Evolutionary conservation across 257 asterid species (phyloP).

Genomic region (Solanum paucissectum): DNA sequence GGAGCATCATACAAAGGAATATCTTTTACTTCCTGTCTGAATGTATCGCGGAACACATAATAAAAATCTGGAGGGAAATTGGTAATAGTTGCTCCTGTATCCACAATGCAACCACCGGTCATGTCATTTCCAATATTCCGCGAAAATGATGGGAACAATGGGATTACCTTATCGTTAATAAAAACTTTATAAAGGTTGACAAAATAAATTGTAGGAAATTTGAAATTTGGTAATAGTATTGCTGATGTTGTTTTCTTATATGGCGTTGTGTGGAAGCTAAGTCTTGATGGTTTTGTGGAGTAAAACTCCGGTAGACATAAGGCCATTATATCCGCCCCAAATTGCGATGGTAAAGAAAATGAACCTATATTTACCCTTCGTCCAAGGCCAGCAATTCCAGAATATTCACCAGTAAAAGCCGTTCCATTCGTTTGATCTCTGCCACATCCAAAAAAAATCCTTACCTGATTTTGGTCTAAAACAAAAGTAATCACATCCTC

Average conservation of each 20-base stretch:
- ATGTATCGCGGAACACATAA: background rate
- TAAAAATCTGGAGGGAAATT: background rate
- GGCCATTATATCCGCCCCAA: background rate
- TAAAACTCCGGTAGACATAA: background rate
- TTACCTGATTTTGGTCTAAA: background rate
- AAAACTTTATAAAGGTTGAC: no score
- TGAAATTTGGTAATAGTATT: no score
- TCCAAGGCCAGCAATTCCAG: background rate
- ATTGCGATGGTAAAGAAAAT: background rate
- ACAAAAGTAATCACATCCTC: background rate
- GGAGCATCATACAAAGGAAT: background rate
- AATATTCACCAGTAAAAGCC: background rate
- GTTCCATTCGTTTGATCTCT: background rate
- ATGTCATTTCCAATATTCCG: no score
- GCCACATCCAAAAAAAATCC: background rate
- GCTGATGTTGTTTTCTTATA: background rate
- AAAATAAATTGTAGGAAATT: no score
- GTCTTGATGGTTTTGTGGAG: background rate
- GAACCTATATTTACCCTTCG: background rate
- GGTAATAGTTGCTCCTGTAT: background rate
- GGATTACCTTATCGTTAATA: no score
- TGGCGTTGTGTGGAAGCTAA: background rate
- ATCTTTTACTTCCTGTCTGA: background rate
- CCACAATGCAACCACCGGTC: no score
- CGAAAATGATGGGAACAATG: no score